These are phyloP conservation scores for Phanerochaete carnosa DNA, from an alignment of 768 basidiomycete genomes.

Conservation along the genomic window DNA sequence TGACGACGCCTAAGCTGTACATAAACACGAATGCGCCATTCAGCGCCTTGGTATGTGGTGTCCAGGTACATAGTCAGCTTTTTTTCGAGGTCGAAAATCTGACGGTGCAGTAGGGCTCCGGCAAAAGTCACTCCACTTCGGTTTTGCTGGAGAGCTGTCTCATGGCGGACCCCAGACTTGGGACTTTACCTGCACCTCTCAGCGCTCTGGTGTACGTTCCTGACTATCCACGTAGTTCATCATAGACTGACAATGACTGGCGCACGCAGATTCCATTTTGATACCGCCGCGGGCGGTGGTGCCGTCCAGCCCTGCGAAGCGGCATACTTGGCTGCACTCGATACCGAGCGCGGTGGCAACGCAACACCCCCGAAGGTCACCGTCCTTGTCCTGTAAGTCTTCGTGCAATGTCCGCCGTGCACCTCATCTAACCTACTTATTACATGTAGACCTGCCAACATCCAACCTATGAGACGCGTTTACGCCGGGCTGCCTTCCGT, in stretches of 20 bases:
- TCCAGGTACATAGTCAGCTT: constrained; percentile 34
- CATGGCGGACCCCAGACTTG: constrained; percentile 46
- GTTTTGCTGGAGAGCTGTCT: constrained; percentile 65
- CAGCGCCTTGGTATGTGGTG: constrained; percentile 67
- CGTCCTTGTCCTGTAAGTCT: constrained; percentile 36
- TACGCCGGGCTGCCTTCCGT: constrained; percentile 48
- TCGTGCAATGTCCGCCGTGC: background rate
- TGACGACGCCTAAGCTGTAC: background rate
- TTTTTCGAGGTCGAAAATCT: background rate
- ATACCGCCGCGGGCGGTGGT: constrained; percentile 21
- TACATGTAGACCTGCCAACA: constrained; percentile 32
- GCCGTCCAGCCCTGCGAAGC: constrained; percentile 43
- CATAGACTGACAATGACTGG: background rate
- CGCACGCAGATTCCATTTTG: constrained; percentile 12
- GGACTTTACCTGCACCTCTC: constrained; percentile 49
- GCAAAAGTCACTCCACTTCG: constrained; percentile 68
- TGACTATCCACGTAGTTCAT: background rate
- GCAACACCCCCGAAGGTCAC: constrained; percentile 41
- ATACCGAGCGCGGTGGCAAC: constrained; percentile 22
- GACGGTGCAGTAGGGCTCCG: constrained; percentile 40
- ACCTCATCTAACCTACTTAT: background rate
- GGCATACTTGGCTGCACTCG: constrained; percentile 48
- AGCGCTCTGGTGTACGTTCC: constrained; percentile 44
- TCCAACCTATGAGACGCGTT: constrained; percentile 54
- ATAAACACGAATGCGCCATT: constrained; percentile 52